Percentiles rank a stretch among this genome's conserved stretches.
These are phyloP conservation scores for Crepidotus variabilis DNA, from an alignment of 768 basidiomycete species.

Conservation along the genomic window DNA sequence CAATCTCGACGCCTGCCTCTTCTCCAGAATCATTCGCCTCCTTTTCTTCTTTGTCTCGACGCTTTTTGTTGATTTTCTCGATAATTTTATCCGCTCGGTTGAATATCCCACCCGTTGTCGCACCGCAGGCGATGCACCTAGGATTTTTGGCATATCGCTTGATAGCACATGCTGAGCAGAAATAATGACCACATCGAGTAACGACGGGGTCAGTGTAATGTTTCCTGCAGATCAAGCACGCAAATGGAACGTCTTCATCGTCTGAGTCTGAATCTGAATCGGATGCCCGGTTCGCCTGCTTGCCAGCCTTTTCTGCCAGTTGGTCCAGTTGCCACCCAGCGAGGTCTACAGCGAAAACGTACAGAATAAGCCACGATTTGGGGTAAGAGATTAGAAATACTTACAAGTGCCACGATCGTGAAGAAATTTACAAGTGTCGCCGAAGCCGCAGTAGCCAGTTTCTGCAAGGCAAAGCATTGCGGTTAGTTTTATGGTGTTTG, in stretches of 20 bases:
- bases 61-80: constrained; percentile 76
- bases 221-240: constrained; percentile 96
- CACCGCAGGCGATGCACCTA: constrained; percentile 92
- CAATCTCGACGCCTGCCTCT: constrained; percentile 50
- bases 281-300: constrained; percentile 56
- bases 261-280: constrained; percentile 66
- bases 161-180: constrained; percentile 93
- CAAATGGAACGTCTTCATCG: constrained; percentile 92
- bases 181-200: constrained; percentile 96
- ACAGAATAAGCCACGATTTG: constrained; percentile 7
- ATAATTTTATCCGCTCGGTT: constrained; percentile 93
- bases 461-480: constrained; percentile 44
- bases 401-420: constrained; percentile 94
- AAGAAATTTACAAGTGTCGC: constrained; percentile 98
- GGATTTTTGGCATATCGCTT: constrained; percentile 92
- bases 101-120: constrained; percentile 93
- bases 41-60: constrained; percentile 51
- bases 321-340: constrained; percentile 99
- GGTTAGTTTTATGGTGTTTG: constrained; percentile 1
- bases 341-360: constrained; percentile 60
- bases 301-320: constrained; percentile 73
- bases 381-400: constrained; percentile 26
- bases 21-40: constrained; percentile 40
- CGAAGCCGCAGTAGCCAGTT: constrained; percentile 98
- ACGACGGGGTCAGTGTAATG: constrained; percentile 93